phyloP scores from a whole-genome alignment of 2,329 filamentous ascomycete genomes.

The Pseudogymnoascus sp. region DNA sequence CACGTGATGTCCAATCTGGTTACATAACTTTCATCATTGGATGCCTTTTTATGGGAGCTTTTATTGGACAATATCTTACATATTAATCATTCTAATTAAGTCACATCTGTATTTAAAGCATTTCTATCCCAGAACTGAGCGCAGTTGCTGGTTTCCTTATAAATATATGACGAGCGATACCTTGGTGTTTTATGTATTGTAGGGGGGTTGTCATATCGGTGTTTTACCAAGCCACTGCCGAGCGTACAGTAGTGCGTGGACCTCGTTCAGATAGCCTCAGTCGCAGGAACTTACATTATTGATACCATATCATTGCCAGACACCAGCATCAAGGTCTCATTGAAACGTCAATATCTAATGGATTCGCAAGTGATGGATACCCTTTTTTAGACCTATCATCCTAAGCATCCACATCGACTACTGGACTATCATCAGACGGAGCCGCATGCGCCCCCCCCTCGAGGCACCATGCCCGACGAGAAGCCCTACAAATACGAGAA shows the following conservation, averaged over 20 bases:
- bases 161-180: slow-evolving; percentile 1
- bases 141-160: background rate
- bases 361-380: background rate
- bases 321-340: background rate
- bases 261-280: background rate
- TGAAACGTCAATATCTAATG: slow-evolving; percentile 6
- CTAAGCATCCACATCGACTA: background rate
- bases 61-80: background rate
- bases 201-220: slow-evolving; percentile 5
- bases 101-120: background rate
- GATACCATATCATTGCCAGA: slow-evolving; percentile 2
- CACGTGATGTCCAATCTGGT: background rate
- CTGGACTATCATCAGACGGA: background rate
- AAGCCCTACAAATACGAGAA: slow-evolving; percentile 50
- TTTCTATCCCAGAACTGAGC: background rate
- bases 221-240: slow-evolving; percentile 7
- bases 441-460: background rate
- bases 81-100: background rate
- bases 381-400: background rate
- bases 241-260: slow-evolving; percentile 7
- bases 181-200: slow-evolving; percentile 8
- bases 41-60: background rate
- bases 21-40: background rate
- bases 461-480: slow-evolving; percentile 36
- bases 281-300: background rate